Base-by-base conservation (phyloP, 1,284 basidiomycete genomes). In the Neonothopanus nambi region DNA sequence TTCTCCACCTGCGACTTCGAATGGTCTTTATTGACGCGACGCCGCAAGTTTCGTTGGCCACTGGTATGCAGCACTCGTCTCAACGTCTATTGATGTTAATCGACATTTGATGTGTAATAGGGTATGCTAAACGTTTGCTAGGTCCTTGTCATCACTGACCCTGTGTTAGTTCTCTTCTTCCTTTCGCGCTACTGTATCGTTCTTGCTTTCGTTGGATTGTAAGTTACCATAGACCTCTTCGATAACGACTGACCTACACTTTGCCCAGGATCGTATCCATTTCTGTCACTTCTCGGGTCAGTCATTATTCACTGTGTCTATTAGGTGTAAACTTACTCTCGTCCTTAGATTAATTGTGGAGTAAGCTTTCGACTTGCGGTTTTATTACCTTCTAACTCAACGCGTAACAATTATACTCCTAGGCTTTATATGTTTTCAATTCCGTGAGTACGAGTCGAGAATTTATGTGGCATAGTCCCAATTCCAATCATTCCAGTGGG, bases 181-280 rank as follows among this genome's bases (percentile, higher is more conserved):
- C 69, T 86, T 26, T 84, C 81, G 63, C 80, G 86, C 56, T 88
- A 88, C 65, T 84, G 81, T 63, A 81, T 87, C 72, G 60, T 87
- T 18, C 71, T 80, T 56, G 78, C 85, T 3, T 73, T 87, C 57
- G 66, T 83, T 58, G 84, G 84, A 52, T 60, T 88, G 84, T 86
- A 63, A 70, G 74, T 63, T 13, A 8, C 1, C 7, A 18, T 15
- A 12, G 7, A 9, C 37, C 15, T 49, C 23, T 30, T 33, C 20
- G 21, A 5, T 17, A 26, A 33, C 33, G 12, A 12, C 36, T 42
- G 12, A 28, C 30, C 18, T 42, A 6, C n/a, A 38, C 42, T 24
- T 7, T 30, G 43, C 28, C 49, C 53, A 87, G 85, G 58, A 79
- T 87, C 48, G 70, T 83, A 35, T 83, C 85, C 1, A 67, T 84